A percentile compares a stretch with the other conserved stretches of the same genome.
Evolutionary conservation across 306 rosid genomes (phyloP).

Genomic region (Canavalia gladiata): DNA sequence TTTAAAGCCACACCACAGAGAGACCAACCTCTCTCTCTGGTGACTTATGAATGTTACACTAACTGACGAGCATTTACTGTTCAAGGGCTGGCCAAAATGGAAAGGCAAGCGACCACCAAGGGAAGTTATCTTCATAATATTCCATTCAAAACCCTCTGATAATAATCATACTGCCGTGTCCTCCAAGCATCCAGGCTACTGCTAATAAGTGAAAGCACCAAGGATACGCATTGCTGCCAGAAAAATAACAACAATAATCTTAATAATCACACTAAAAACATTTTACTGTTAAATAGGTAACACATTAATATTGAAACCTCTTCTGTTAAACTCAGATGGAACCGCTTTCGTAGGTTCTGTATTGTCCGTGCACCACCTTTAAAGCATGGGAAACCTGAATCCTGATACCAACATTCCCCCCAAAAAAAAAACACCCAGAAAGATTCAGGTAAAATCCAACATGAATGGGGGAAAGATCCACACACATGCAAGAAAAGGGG

Average conservation of each 20-base stretch:
- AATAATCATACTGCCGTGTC: constrained; percentile 98
- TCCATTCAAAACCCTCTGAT: constrained; percentile 97
- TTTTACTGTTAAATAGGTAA: constrained; percentile 2
- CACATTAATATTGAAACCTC: constrained; percentile 69
- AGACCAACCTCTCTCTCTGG: constrained; percentile 50
- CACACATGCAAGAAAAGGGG: background rate
- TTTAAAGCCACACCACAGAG: constrained; percentile 51
- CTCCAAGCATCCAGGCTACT: constrained; percentile 99
- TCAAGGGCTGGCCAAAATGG: constrained; percentile 54
- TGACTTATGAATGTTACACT: constrained; percentile 43
- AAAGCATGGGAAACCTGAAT: constrained; percentile 97
- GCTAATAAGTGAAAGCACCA: constrained; percentile 97
- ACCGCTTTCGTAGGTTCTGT: constrained; percentile 95
- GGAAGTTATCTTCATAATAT: constrained; percentile 72
- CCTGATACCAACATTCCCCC: constrained; percentile 63
- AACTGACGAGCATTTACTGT: constrained; percentile 40
- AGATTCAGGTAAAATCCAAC: constrained; percentile 37
- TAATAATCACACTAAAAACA: constrained; percentile 43
- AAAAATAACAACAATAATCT: background rate
- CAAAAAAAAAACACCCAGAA: constrained; percentile 12
- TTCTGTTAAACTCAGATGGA: constrained; percentile 93
- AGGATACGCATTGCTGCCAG: constrained; percentile 96
- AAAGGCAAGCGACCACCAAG: constrained; percentile 51
- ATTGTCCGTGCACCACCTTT: constrained; percentile 97
- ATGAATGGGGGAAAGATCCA: constrained; percentile 20